Evolutionary conservation across 257 asterid genomes (phyloP).

Genomic region (Solanum boliviense): DNA sequence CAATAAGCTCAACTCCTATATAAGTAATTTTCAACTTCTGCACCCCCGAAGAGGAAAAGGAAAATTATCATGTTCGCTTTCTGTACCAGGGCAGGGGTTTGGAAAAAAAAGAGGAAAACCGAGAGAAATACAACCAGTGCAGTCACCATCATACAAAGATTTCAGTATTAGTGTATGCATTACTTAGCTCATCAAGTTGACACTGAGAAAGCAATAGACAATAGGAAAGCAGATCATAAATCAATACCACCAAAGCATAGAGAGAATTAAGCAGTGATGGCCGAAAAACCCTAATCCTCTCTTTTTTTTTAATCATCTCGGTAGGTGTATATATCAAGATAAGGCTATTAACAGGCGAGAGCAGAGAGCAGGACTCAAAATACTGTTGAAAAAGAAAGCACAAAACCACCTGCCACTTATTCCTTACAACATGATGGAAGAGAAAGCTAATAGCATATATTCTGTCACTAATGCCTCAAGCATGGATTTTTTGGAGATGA

Average conservation of each 20-base stretch:
- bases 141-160: background rate
- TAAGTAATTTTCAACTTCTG: constrained; percentile 91
- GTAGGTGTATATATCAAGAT: background rate
- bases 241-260: background rate
- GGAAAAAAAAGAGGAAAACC: background rate
- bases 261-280: background rate
- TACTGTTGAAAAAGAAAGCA: background rate
- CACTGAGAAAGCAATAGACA: background rate
- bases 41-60: constrained; percentile 4
- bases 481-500: background rate
- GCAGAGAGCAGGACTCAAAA: background rate
- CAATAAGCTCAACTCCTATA: constrained; percentile 80
- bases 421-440: background rate
- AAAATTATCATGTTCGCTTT: background rate
- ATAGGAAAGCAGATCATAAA: background rate
- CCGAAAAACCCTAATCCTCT: background rate
- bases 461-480: background rate
- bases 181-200: background rate
- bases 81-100: background rate
- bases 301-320: background rate
- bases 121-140: background rate
- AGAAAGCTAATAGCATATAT: background rate
- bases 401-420: background rate
- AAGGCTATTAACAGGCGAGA: background rate
- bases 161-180: background rate